phyloP scores from a whole-genome alignment of 768 basidiomycete species.

The Harrya chromipes region DNA sequence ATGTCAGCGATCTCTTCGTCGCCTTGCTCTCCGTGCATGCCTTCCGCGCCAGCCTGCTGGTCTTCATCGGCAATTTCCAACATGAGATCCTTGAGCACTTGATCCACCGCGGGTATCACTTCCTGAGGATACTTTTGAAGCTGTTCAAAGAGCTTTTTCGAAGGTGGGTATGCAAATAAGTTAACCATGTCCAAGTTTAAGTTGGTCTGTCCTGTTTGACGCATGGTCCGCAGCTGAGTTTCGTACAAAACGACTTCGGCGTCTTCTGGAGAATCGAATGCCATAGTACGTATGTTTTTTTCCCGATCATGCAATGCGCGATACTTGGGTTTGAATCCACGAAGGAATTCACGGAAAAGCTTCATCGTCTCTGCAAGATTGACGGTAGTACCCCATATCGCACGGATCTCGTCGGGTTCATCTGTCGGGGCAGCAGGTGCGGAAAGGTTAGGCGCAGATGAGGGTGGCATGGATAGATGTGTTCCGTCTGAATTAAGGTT shows the following conservation, averaged over 20 bases:
- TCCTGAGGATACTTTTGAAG: slow-evolving; percentile 95
- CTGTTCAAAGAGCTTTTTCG: slow-evolving; percentile 79
- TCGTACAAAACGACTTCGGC: slow-evolving; percentile 76
- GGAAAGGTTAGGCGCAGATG: slow-evolving; percentile 55
- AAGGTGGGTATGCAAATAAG: slow-evolving; percentile 80
- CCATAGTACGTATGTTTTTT: slow-evolving; percentile 48
- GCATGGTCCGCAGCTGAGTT: slow-evolving; percentile 76
- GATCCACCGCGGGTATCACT: slow-evolving; percentile 96
- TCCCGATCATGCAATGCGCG: slow-evolving; percentile 69
- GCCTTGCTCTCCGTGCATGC: slow-evolving; percentile 72
- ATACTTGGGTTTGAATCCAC: slow-evolving; percentile 92
- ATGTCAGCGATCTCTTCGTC: slow-evolving; percentile 89
- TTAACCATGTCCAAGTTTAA: slow-evolving; percentile 90
- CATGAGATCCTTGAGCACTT: slow-evolving; percentile 91
- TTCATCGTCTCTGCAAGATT: slow-evolving; percentile 90
- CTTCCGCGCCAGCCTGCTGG: slow-evolving; percentile 62
- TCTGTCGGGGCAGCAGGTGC: slow-evolving; percentile 61
- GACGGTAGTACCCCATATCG: slow-evolving; percentile 98
- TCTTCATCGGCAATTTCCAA: slow-evolving; percentile 83
- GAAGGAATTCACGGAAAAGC: slow-evolving; percentile 83
- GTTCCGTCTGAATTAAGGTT: slow-evolving; percentile 59
- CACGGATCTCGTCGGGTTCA: slow-evolving; percentile 80
- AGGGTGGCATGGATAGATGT: slow-evolving; percentile 53
- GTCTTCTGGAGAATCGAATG: slow-evolving; percentile 58
- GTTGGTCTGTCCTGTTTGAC: slow-evolving; percentile 88